A percentile compares a stretch with the other conserved stretches of the same genome.
Evolutionary conservation across 257 asterid species (phyloP).

Genomic region (Cynanchum wilfordii): DNA sequence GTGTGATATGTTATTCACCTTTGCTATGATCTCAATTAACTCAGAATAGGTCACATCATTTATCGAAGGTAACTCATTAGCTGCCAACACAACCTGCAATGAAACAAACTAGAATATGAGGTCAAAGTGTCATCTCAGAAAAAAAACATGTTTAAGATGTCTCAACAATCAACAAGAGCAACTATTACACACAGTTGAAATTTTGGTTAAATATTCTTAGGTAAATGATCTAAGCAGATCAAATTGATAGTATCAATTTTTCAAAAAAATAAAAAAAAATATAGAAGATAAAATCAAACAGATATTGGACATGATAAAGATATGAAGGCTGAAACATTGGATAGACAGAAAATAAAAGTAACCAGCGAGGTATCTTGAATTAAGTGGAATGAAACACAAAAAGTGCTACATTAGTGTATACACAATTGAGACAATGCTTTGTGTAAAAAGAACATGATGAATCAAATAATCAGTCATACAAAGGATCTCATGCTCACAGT

Average conservation of each 20-base stretch:
- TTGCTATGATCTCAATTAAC: conserved; percentile 64
- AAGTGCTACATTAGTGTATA: neutral
- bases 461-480: neutral
- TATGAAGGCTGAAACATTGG: neutral
- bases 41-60: conserved; percentile 80
- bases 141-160: neutral
- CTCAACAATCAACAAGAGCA: neutral
- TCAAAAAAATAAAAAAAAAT: neutral
- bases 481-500: neutral
- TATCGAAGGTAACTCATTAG: conserved; percentile 90
- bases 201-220: neutral
- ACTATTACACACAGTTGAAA: neutral
- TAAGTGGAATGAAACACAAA: neutral
- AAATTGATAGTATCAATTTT: neutral
- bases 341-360: neutral
- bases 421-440: too few species aligned
- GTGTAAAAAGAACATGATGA: neutral
- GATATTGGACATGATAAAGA: neutral
- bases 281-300: neutral
- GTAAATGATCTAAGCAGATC: neutral
- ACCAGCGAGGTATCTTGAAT: neutral
- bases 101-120: conserved; percentile 4
- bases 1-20: conserved; percentile 37
- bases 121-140: neutral
- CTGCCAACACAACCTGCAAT: conserved; percentile 84